These are phyloP conservation scores for Chytriomyces sp. DNA, from an alignment of 192 early-diverging fungal species.

Conservation along the genomic window DNA sequence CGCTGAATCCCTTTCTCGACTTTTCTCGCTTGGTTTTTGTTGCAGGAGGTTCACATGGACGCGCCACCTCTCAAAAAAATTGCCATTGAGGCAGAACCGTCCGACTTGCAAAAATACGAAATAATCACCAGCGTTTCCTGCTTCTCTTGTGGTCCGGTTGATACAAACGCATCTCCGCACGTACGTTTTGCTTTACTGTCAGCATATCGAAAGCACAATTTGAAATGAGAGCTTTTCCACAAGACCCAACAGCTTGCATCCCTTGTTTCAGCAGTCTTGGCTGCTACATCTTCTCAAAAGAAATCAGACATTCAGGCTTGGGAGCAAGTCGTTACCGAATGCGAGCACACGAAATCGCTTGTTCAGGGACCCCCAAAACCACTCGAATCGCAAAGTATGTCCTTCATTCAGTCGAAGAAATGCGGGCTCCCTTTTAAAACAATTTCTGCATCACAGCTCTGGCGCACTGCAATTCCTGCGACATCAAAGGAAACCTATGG, in stretches of 20 bases:
- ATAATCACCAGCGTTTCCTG: constrained; percentile 77
- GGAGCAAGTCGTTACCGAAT: constrained; percentile 82
- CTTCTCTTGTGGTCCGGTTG: constrained; percentile 72
- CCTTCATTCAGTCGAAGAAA: constrained; percentile 1
- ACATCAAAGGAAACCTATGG: constrained; percentile 93
- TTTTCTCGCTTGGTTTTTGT: not conserved
- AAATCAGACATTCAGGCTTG: constrained; percentile 92
- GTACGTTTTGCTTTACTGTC: not conserved
- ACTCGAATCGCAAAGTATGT: constrained; percentile 50
- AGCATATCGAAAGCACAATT: not conserved
- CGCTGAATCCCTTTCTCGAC: not conserved
- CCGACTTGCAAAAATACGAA: constrained; percentile 76
- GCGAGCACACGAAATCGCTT: constrained; percentile 79
- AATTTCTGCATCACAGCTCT: constrained; percentile 40
- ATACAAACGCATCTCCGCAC: constrained; percentile 58
- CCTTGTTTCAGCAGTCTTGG: constrained; percentile 73
- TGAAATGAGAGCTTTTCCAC: constrained; percentile 50
- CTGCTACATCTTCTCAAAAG: constrained; percentile 79
- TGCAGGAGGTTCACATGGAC: constrained; percentile 57
- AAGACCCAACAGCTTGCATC: constrained; percentile 52
- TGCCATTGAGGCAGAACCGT: constrained; percentile 76
- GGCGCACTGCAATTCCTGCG: constrained; percentile 81
- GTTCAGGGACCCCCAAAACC: constrained; percentile 62
- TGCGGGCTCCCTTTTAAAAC: not conserved
- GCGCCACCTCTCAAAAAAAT: constrained; percentile 94